Evolutionary conservation across 2,329 filamentous ascomycete genomes (phyloP), one percentile per base, ranked within the genome.

Genomic region (Ophiostoma himal-ulmi): DNA sequence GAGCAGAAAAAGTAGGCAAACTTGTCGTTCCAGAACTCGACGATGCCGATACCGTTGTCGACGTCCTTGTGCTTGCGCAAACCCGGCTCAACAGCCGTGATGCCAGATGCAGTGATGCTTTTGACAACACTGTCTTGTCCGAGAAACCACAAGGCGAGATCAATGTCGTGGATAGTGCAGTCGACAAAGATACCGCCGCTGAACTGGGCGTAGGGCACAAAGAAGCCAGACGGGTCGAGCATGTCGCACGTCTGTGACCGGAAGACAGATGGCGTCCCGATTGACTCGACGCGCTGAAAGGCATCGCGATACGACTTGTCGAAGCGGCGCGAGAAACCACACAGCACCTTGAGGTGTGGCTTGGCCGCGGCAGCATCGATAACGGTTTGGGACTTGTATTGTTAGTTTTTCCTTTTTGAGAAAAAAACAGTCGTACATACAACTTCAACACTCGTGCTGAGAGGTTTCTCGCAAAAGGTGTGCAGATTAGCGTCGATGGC

Each of bases 171-270:
- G 52, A 57, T 57, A 11, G 11, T 57, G 52, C 52, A 57, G 52
- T 57, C 52, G 52, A 57, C 52, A 57, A 57, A 57, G 22, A 57
- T 57, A 4, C 65, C 41, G 5, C 52, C 66, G 39, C 65, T 37
- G n/a, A 57, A 57, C 69, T 26, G 11, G 37, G 52, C n/a, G n/a
- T 57, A 57, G 4, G 17, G 10, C 10, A 57, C 52, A 5, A 57
- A 57, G n/a, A 57, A 57, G 7, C 52, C 52, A 22, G 52, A n/a
- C 10, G 52, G 52, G n/a, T 57, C 52, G n/a, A 57, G 52, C 52
- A 26, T 26, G 52, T 57, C 52, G 22, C 52, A 57, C 3, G 52
- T 57, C 52, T 57, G 52, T 10, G 52, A 57, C 52, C 52, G 22
- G n/a, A 57, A 57, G 14, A 57, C 22, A 14, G 52, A 22, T 17